These are phyloP conservation scores for Bullera alba DNA, from an alignment of 768 basidiomycete genomes.

Conservation along the genomic window DNA sequence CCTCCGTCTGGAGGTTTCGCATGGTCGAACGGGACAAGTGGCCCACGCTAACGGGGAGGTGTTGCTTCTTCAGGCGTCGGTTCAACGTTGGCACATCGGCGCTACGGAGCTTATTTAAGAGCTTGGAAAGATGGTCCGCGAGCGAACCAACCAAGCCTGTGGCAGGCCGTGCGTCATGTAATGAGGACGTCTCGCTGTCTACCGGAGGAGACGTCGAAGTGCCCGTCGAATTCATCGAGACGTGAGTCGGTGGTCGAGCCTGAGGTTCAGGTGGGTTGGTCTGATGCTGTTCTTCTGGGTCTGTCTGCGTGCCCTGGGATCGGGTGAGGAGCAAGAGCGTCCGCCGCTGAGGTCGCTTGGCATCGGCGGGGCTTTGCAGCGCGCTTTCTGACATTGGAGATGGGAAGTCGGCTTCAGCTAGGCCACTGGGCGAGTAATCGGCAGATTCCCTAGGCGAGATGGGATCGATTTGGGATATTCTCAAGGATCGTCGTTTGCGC, in stretches of 20 bases:
- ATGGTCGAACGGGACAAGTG: constrained; percentile 81
- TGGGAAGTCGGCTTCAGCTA: constrained; percentile 17
- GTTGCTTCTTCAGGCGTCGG: constrained; percentile 82
- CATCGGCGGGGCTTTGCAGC: constrained; percentile 19
- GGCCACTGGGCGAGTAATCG: constrained; percentile 18
- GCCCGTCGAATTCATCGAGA: constrained; percentile 11
- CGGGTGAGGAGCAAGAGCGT: constrained; percentile 54
- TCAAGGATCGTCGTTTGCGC: constrained; percentile 29
- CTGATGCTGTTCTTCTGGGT: too few species aligned
- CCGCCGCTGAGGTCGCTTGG: constrained; percentile 32
- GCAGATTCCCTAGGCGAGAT: constrained; percentile 26
- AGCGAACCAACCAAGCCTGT: constrained; percentile 40
- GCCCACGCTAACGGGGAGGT: constrained; percentile 69
- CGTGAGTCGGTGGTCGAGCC: not conserved
- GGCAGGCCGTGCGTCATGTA: constrained; percentile 49
- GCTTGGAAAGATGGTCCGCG: constrained; percentile 52
- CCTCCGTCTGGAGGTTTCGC: constrained; percentile 64
- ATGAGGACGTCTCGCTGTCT: constrained; percentile 67
- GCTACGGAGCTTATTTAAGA: constrained; percentile 61
- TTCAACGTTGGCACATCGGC: constrained; percentile 83
- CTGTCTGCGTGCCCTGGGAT: constrained; percentile 66
- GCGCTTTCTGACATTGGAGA: constrained; percentile 24
- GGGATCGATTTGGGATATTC: constrained; percentile 18
- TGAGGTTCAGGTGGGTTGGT: not conserved
- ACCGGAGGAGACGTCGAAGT: constrained; percentile 46